Percentiles rank a stretch among this genome's conserved stretches.
Conservation (phyloP, 768 basidiomycete genomes). For the Lentinula sp. region DNA sequence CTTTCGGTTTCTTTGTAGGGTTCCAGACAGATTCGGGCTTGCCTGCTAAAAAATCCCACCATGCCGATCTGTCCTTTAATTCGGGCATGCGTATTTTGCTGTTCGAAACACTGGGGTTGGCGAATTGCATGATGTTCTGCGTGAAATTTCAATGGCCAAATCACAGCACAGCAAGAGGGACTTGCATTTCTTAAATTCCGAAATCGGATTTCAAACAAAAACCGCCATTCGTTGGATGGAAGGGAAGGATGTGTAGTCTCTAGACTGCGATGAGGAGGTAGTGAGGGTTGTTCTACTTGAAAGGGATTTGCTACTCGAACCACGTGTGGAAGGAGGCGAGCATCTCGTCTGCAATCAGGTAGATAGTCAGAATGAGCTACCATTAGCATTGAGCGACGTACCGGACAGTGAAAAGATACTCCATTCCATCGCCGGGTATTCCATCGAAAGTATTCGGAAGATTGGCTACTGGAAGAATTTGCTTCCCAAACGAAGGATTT, state of each 20-base stretch:
- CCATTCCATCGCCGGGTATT: slow-evolving; percentile 64
- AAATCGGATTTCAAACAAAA: slow-evolving; percentile 51
- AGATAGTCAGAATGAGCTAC: not conserved
- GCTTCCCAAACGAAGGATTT: slow-evolving; percentile 55
- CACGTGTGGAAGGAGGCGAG: slow-evolving; percentile 55
- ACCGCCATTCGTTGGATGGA: slow-evolving; percentile 67
- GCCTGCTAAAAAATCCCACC: slow-evolving; percentile 78
- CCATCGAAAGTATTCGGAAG: slow-evolving; percentile 64
- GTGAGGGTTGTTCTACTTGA: slow-evolving; percentile 29
- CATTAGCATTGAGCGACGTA: slow-evolving; percentile 21
- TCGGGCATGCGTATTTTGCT: slow-evolving; percentile 49
- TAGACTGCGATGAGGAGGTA: slow-evolving; percentile 14
- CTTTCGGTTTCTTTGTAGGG: slow-evolving; percentile 32
- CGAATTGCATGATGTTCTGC: slow-evolving; percentile 66
- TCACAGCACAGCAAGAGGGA: not conserved
- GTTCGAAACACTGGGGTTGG: slow-evolving; percentile 25
- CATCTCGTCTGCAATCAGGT: slow-evolving; percentile 53
- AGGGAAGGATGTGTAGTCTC: slow-evolving; percentile 28
- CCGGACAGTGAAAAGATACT: slow-evolving; percentile 83
- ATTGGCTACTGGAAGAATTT: slow-evolving; percentile 77
- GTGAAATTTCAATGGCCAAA: not conserved
- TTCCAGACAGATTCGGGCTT: slow-evolving; percentile 66
- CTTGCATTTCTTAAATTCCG: slow-evolving; percentile 60
- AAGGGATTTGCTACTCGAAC: slow-evolving; percentile 70
- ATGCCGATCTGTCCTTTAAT: slow-evolving; percentile 64